Percentiles rank a stretch among this genome's conserved stretches.
phyloP scores from a whole-genome alignment of 176 grass and related monocot genomes.

The Avena atlantica region DNA sequence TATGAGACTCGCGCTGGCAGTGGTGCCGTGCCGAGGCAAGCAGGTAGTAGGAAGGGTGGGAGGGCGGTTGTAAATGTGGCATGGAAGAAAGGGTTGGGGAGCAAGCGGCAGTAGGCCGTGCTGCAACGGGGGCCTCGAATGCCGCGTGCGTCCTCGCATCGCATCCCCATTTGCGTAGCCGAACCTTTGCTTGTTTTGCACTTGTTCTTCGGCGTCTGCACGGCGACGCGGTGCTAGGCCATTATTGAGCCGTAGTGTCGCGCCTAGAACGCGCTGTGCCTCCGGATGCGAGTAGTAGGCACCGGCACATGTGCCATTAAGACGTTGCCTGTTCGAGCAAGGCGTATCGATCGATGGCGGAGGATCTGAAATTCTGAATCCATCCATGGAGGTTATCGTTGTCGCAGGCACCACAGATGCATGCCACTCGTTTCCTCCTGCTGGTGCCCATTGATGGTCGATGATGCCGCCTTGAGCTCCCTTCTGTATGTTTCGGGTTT shows the following conservation, averaged over 20 bases:
- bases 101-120: neutral
- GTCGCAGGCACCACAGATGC: neutral
- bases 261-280: neutral
- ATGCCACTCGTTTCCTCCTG: neutral
- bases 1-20: conserved; percentile 8
- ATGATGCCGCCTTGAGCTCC: neutral
- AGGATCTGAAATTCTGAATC: conserved; percentile 8
- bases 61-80: neutral
- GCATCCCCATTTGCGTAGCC: neutral
- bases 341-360: neutral
- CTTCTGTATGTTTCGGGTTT: neutral
- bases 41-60: neutral
- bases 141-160: neutral
- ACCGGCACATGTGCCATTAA: conserved; percentile 9
- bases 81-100: neutral
- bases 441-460: neutral
- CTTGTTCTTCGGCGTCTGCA: neutral
- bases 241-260: conserved; percentile 24
- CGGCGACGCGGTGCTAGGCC: neutral
- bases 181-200: conserved; percentile 14
- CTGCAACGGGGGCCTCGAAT: neutral
- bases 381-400: neutral
- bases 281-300: neutral
- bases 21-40: conserved; percentile 12
- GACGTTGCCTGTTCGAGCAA: neutral